A percentile compares a stretch with the other conserved stretches of the same genome.
Conservation (phyloP, 495 filamentous ascomycete genomes). For the Talaromyces ruber region DNA sequence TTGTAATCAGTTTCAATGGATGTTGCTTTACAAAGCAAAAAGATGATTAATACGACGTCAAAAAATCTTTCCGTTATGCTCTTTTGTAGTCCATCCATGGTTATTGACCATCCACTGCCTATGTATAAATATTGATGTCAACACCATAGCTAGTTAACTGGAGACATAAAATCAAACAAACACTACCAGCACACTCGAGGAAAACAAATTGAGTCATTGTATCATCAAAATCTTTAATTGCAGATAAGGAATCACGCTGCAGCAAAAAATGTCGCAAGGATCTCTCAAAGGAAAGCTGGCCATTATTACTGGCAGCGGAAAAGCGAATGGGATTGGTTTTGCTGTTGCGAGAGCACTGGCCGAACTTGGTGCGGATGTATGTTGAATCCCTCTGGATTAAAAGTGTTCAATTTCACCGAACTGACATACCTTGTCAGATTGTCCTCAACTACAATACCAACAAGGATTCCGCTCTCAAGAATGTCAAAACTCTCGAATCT, state of each 20-base stretch:
- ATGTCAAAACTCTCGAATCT: constrained; percentile 7
- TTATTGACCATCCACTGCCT: too few relatives aligned
- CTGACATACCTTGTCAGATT: constrained; percentile 9
- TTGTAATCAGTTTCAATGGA: too few relatives aligned
- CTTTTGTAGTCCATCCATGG: too few relatives aligned
- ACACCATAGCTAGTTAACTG: too few relatives aligned
- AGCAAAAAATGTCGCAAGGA: neutral
- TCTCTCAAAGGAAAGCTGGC: constrained; percentile 14
- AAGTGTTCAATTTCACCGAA: neutral
- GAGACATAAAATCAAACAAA: too few relatives aligned
- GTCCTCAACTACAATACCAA: constrained; percentile 14
- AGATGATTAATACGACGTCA: too few relatives aligned
- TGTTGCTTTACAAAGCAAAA: neutral
- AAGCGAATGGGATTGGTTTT: constrained; percentile 13
- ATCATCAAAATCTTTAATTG: neutral
- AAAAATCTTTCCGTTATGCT: too few relatives aligned
- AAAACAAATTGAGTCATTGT: too few relatives aligned
- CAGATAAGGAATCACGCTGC: neutral
- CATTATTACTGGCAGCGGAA: constrained; percentile 15
- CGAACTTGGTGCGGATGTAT: constrained; percentile 14
- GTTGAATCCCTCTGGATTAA: neutral
- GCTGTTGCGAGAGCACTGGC: constrained; percentile 13
- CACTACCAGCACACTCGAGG: too few relatives aligned
- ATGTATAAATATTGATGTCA: too few relatives aligned
- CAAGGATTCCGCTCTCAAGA: constrained; percentile 7